Evolutionary conservation across 192 early-diverging fungal species (phyloP).

Genomic region (Spizellomyces sp.): DNA sequence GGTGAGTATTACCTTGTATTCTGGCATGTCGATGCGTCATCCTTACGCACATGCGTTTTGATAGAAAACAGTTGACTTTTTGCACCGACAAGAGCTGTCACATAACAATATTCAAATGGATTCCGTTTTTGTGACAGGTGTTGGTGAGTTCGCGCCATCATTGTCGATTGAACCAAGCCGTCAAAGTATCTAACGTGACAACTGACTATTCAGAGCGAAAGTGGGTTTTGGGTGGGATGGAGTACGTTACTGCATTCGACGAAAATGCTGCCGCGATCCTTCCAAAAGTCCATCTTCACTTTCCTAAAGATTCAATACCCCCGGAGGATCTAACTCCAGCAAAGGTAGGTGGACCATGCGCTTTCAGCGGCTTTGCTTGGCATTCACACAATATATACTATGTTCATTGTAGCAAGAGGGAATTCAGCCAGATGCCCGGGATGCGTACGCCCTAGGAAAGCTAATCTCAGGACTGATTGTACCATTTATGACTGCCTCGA

Average conservation of each 20-base stretch:
- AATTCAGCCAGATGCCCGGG: slow-evolving; percentile 29
- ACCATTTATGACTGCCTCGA: slow-evolving; percentile 11
- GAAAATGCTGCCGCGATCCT: slow-evolving; percentile 18
- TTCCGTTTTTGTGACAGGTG: slow-evolving; percentile 35
- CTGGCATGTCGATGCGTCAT: too few relatives aligned
- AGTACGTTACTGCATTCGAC: slow-evolving; percentile 29
- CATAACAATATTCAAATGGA: slow-evolving; percentile 45
- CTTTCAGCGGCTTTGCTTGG: too few relatives aligned
- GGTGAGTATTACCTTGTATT: slow-evolving; percentile 12
- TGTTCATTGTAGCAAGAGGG: neutral
- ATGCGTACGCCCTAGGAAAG: slow-evolving; percentile 34
- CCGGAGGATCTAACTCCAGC: slow-evolving; percentile 16
- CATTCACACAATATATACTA: too few relatives aligned
- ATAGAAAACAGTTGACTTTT: slow-evolving; percentile 40
- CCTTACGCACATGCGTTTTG: neutral
- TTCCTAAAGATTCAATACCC: slow-evolving; percentile 18
- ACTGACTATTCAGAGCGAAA: neutral
- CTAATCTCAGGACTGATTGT: slow-evolving; percentile 29
- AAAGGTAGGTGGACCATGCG: too few relatives aligned
- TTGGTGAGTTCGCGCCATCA: neutral
- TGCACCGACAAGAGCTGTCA: slow-evolving; percentile 37
- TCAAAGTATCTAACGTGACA: neutral
- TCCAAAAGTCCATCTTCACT: slow-evolving; percentile 15
- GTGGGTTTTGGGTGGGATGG: slow-evolving; percentile 45
- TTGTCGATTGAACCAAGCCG: neutral